phyloP scores from a whole-genome alignment of 1,139 yeast species.

The Kluyveromyces sp. region DNA sequence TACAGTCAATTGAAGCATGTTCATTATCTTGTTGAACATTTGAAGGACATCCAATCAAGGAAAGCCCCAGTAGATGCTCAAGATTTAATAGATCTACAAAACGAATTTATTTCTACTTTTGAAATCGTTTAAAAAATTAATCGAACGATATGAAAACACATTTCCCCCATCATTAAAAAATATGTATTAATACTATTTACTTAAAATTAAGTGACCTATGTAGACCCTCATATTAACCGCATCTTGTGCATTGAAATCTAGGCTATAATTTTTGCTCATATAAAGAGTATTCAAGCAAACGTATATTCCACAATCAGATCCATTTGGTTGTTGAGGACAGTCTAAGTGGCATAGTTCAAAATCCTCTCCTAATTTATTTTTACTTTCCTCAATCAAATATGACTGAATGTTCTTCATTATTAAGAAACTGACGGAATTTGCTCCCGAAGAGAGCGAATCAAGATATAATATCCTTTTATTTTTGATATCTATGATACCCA shows the following conservation, averaged over 20 bases:
- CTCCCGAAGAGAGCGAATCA: conserved; percentile 54
- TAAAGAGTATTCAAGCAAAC: conserved; percentile 72
- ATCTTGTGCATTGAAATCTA: conserved; percentile 59
- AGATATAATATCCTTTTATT: conserved; percentile 55
- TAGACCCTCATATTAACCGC: conserved; percentile 61
- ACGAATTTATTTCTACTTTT: conserved; percentile 15
- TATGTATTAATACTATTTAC: conserved; percentile 6
- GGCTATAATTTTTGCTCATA: conserved; percentile 40
- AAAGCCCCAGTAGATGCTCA: conserved; percentile 7
- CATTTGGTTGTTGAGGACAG: conserved; percentile 84
- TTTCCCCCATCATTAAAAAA: background rate
- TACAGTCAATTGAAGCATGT: conserved; percentile 18
- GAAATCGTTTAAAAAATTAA: background rate
- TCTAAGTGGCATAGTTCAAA: conserved; percentile 34
- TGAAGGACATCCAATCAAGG: conserved; percentile 9
- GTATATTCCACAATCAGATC: conserved; percentile 93
- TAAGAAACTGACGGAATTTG: conserved; percentile 46
- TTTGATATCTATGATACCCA: conserved; percentile 66
- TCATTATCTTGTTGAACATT: conserved; percentile 18
- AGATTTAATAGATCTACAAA: conserved; percentile 18
- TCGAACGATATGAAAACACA: background rate
- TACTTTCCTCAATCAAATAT: conserved; percentile 55
- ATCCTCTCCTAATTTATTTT: conserved; percentile 32
- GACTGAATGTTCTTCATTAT: conserved; percentile 48
- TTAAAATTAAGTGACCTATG: conserved; percentile 40